A percentile compares a stretch with the other conserved stretches of the same genome.
Evolutionary conservation across 1,284 basidiomycete genomes (phyloP).

Genomic region (Gymnopus androsaceus): DNA sequence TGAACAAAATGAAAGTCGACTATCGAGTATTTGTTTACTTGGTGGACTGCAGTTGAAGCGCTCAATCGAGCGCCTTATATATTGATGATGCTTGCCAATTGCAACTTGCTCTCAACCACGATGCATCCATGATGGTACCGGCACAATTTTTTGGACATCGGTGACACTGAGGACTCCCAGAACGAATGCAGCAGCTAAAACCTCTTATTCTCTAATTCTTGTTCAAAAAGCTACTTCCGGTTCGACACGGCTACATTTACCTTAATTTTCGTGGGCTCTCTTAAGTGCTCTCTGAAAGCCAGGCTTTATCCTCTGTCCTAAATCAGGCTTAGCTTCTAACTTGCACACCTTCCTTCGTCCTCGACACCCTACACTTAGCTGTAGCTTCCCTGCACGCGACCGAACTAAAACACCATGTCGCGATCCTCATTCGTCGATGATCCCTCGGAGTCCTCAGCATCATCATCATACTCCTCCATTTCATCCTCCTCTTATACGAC

Average conservation of each 20-base stretch:
- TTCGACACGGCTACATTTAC: not conserved
- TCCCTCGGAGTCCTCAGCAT: conserved; percentile 1
- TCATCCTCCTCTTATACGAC: conserved; percentile 2
- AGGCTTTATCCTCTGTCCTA: not conserved
- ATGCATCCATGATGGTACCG: conserved; percentile 7
- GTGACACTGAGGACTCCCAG: not conserved
- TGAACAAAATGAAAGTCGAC: too few species aligned
- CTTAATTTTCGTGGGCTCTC: not conserved
- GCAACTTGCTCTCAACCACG: not conserved
- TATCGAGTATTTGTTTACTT: too few species aligned
- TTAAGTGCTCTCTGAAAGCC: not conserved
- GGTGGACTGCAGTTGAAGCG: too few species aligned
- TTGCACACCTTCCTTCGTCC: too few species aligned
- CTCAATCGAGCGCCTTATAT: not conserved
- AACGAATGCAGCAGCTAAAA: not conserved
- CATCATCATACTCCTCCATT: conserved; percentile 3
- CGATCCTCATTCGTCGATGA: not conserved
- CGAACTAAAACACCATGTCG: not conserved
- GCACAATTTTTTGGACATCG: not conserved
- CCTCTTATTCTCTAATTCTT: not conserved
- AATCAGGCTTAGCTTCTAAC: too few species aligned
- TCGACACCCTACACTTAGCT: not conserved
- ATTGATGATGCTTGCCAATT: not conserved
- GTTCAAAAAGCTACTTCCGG: not conserved
- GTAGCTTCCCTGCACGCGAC: not conserved